phyloP scores from a whole-genome alignment of 106 monocot species.

The Ottelia alismoides region DNA sequence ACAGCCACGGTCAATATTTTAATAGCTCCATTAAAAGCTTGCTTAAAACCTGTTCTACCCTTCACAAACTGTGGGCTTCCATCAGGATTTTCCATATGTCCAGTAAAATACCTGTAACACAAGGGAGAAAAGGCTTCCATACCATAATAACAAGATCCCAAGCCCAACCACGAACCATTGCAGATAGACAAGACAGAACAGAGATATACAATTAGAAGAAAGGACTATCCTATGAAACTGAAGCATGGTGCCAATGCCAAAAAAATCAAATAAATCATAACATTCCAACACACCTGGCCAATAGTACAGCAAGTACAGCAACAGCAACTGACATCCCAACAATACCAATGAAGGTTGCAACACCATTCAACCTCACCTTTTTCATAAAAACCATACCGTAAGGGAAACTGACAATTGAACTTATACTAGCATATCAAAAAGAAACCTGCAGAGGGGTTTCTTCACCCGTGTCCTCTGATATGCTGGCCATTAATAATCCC shows the following conservation, averaged over 20 bases:
- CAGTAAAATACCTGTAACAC: no score
- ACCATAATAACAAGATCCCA: no score
- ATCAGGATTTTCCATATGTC: no score
- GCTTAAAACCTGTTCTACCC: slow-evolving; percentile 8
- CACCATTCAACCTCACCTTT: slow-evolving; percentile 91
- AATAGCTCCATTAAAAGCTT: slow-evolving; percentile 11
- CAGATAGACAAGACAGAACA: no score
- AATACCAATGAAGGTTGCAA: slow-evolving; percentile 69
- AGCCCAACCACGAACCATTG: no score
- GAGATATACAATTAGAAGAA: no score
- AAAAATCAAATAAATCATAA: neutral
- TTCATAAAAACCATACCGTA: neutral
- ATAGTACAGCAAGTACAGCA: slow-evolving; percentile 60
- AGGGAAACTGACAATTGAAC: neutral
- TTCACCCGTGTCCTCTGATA: slow-evolving; percentile 85
- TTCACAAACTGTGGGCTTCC: slow-evolving; percentile 4
- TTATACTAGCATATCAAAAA: neutral
- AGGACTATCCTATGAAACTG: no score
- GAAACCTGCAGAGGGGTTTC: slow-evolving; percentile 93
- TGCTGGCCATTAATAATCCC: slow-evolving; percentile 86
- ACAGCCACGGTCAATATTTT: slow-evolving; percentile 13
- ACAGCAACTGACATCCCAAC: slow-evolving; percentile 64
- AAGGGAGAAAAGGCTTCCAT: no score
- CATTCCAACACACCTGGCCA: slow-evolving; percentile 30
- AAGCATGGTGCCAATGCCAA: no score